Evolutionary conservation across 2,329 filamentous ascomycete genomes (phyloP), one percentile per base, ranked within the genome.

Genomic region (Claviceps paspali): DNA sequence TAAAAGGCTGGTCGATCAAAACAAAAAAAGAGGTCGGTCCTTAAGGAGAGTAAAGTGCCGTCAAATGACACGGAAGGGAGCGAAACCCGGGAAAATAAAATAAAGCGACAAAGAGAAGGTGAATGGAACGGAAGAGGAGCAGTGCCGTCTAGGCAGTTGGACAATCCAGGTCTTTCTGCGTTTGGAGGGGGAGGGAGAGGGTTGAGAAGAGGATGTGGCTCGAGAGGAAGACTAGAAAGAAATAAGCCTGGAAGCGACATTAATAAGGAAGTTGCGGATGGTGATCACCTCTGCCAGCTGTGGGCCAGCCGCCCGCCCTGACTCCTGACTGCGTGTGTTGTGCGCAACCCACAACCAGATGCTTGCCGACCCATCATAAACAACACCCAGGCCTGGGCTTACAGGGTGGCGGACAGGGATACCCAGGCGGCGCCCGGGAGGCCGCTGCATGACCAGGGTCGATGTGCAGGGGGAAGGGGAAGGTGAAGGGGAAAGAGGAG

Each of bases 31-130:
- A n/a, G n/a, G n/a, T n/a, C n/a, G n/a, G n/a, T 3, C 19, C 22
- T 32, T 23, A 41, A 41, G 41, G 36, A 43, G 31, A 10, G 41
- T 30, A 33, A 36, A 22, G 39, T 39, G 39, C 36, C 39, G 36
- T 39, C 31, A 15, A 43, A n/a, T 27, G 41, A 43, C 39, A 39
- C 36, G 27, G 10, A 32, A 40, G 35, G 19, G 33, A 34, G 14
- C 15, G 33, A 22, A 30, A n/a, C n/a, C n/a, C 4, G 24, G 14
- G 23, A 33, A 29, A 27, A 38, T 10, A 22, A 18, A n/a, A 14
- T 32, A 11, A 18, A 43, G 33, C 12, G 30, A 14, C 29, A 11
- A 18, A 43, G 33, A 15, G 30, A 39, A 22, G 34, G 31, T 26
- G 22, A 22, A 31, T 35, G 27, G 33, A 38, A 36, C 12, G 31